Evolutionary conservation across 495 filamentous ascomycete species (phyloP), one percentile per base, ranked within the genome.

Genomic region (Chaetomidium leptoderma): DNA sequence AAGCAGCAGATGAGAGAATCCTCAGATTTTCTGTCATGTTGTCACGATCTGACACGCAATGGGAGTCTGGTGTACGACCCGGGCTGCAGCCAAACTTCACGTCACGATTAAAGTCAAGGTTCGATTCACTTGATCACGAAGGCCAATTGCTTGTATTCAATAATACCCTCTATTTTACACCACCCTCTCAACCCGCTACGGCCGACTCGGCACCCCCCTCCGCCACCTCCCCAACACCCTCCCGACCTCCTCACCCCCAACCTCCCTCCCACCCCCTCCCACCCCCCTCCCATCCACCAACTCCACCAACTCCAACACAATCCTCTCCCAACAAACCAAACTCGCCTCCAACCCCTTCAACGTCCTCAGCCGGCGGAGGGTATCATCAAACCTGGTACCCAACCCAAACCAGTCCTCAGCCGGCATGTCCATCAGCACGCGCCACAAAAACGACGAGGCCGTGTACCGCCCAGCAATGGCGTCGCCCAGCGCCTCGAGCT

Each of bases 281-380:
- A 32, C 24, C 30, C 42, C 26, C 35, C n/a, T 10, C 17, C 24
- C 55, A 4, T 53, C 57, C 14, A 47, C 48, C 19, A 59, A 26
- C 40, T 36, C 50, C 16, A 47, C 16, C 40, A 59, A 13, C 40
- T 17, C 13, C 42, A 47, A 16, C 17, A 52, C 4, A 13, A 58
- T n/a, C 19, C n/a, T 14, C 30, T 60, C 51, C 58, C 58, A 60
- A 3, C 17, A 40, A 10, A 3, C 19, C 42, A 53, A 13, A 13
- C 42, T 50, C 51, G 1, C 30, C 37, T 55, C 58, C 43, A 60
- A 42, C 7, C 46, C 51, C 45, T 35, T 42, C 44, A 60, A n/a
- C 33, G 35, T 50, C 19, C 11, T 24, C 0, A 60, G 19, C 36
- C 45, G 19, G 16, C 35, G 2, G 3, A 55, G 11, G 35, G 57